phyloP scores from a whole-genome alignment of 176 grass and related monocot genomes.

The Thinopyrum elongatum region DNA sequence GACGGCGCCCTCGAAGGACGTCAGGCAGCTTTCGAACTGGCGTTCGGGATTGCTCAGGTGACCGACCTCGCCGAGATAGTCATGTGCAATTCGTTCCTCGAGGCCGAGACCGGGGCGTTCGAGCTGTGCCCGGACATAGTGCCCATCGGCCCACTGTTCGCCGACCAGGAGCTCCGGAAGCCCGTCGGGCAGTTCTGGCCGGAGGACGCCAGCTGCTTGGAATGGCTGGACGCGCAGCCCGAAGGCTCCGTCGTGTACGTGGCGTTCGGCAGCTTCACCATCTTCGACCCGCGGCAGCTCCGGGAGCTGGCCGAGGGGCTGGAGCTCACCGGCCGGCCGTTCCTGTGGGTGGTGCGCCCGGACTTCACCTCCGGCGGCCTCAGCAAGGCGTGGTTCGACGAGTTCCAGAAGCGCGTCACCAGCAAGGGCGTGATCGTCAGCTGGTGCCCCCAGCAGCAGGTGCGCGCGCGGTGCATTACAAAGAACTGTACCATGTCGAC shows the following conservation, averaged over 20 bases:
- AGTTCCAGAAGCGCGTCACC: constrained; percentile 23
- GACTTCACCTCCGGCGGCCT: constrained; percentile 19
- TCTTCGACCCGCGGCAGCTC: constrained; percentile 42
- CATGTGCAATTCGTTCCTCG: constrained; percentile 65
- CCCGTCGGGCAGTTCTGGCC: constrained; percentile 34
- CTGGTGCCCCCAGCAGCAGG: constrained; percentile 54
- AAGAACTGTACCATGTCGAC: too few relatives aligned
- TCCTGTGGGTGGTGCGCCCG: constrained; percentile 56
- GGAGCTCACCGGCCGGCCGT: constrained; percentile 28
- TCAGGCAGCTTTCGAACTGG: constrained; percentile 30
- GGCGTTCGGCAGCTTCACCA: constrained; percentile 60
- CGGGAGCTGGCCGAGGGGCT: constrained; percentile 48
- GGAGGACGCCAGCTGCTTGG: constrained; percentile 31
- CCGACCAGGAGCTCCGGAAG: not conserved
- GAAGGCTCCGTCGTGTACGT: constrained; percentile 57
- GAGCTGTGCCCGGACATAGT: constrained; percentile 20
- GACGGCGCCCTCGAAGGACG: not conserved
- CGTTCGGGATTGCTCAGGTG: not conserved
- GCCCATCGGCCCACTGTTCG: constrained; percentile 52
- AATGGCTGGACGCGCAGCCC: constrained; percentile 49
- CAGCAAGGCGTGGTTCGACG: constrained; percentile 30
- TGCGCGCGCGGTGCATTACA: not conserved
- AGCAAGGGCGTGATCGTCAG: constrained; percentile 39
- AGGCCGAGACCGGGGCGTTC: constrained; percentile 35
- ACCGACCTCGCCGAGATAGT: constrained; percentile 27